Evolutionary conservation across 345 rosid genomes (phyloP).

Genomic region (Hibiscus syriacus): DNA sequence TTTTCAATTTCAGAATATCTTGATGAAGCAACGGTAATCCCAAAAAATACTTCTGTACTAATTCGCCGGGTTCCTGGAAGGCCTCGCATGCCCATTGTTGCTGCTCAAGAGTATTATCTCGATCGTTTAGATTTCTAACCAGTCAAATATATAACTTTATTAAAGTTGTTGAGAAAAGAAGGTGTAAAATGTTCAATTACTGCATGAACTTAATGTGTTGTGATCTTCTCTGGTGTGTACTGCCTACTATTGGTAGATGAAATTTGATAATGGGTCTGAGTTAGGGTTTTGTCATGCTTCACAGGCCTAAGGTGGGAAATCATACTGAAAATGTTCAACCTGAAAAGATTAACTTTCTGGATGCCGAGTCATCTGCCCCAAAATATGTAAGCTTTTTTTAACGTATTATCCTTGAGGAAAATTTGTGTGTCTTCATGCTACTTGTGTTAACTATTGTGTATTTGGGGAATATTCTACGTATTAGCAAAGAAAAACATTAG

Average conservation of each 20-base stretch:
- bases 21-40: conserved; percentile 91
- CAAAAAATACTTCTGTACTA: conserved; percentile 93
- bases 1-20: conserved; percentile 88
- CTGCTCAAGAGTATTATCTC: conserved; percentile 76
- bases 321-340: conserved; percentile 42
- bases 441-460: neutral
- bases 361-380: conserved; percentile 42
- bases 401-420: neutral
- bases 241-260: neutral
- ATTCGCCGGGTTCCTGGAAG: conserved; percentile 98
- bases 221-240: neutral
- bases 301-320: conserved; percentile 62
- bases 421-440: neutral
- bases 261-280: conserved; percentile 19
- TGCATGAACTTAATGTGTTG: neutral
- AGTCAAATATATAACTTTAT: conserved; percentile 12
- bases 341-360: conserved; percentile 41
- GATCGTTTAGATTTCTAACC: conserved; percentile 32
- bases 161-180: neutral
- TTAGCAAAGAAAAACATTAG: neutral
- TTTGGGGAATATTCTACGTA: neutral
- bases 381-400: conserved; percentile 52
- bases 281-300: conserved; percentile 21
- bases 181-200: neutral
- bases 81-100: conserved; percentile 92